Conservation (phyloP, 2,329 filamentous ascomycete species). For the Calcarisporium arbuscula region DNA sequence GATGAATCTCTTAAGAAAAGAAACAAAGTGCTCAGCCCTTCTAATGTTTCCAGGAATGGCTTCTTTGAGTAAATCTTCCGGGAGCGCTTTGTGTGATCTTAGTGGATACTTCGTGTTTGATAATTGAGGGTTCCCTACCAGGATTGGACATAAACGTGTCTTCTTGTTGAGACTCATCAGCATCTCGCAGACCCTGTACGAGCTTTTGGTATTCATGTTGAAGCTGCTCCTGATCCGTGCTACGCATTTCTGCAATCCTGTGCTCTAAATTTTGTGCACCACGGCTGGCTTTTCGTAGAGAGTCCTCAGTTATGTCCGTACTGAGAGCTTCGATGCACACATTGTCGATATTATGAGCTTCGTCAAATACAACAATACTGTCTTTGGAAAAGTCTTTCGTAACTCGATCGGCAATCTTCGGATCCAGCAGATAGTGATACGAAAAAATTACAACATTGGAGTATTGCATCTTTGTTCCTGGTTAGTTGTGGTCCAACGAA, state of each 20-base stretch:
- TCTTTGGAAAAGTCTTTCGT: constrained; percentile 96
- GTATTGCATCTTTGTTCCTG: constrained; percentile 70
- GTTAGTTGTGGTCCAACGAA: background rate
- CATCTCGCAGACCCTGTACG: constrained; percentile 82
- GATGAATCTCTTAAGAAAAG: constrained; percentile 92
- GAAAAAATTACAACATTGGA: constrained; percentile 99
- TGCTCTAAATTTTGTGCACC: constrained; percentile 87
- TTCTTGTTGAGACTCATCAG: constrained; percentile 84
- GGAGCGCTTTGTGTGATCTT: constrained; percentile 53
- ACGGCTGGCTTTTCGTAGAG: constrained; percentile 79
- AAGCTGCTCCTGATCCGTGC: constrained; percentile 88
- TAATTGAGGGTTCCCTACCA: constrained; percentile 25
- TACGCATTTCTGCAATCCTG: constrained; percentile 90
- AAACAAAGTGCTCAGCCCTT: constrained; percentile 89
- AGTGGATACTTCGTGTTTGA: constrained; percentile 6
- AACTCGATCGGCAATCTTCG: constrained; percentile 93
- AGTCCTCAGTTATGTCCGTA: constrained; percentile 95
- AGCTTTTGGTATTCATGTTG: constrained; percentile 94
- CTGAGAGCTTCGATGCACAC: constrained; percentile 97
- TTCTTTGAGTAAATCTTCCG: constrained; percentile 90
- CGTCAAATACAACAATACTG: constrained; percentile 97
- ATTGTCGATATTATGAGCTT: constrained; percentile 99
- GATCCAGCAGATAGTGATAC: constrained; percentile 95
- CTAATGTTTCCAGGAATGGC: constrained; percentile 95
- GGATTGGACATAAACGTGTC: constrained; percentile 98